These are phyloP conservation scores for Colletotrichum tropicale DNA, from an alignment of 2,329 filamentous ascomycete species.

Conservation along the genomic window DNA sequence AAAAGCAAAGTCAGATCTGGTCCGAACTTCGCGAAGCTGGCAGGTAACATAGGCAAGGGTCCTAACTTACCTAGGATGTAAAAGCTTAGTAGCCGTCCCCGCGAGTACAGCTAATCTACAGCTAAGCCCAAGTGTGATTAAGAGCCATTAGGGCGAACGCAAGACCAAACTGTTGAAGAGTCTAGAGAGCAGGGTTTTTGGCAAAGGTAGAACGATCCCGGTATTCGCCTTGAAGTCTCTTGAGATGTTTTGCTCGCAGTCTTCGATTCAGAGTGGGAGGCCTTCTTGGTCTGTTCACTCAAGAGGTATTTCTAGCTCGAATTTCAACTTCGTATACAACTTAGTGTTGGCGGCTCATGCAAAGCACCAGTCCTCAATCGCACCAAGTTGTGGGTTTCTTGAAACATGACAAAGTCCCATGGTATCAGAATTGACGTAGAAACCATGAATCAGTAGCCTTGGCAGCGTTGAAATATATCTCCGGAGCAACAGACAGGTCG, in stretches of 20 bases:
- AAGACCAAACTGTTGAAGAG: background rate
- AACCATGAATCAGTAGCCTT: background rate
- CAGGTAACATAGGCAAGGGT: background rate
- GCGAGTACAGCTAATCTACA: background rate
- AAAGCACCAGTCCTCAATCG: background rate
- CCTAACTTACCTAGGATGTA: background rate
- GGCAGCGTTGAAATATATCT: background rate
- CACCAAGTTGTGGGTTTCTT: background rate
- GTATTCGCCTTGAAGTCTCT: background rate
- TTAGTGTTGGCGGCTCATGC: background rate
- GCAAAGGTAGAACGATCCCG: background rate
- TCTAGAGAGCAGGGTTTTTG: background rate
- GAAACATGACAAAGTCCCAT: background rate
- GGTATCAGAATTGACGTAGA: background rate
- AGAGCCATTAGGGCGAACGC: background rate
- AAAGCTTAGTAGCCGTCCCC: background rate
- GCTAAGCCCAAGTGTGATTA: background rate
- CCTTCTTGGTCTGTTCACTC: background rate
- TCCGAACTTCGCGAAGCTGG: background rate
- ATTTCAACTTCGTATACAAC: background rate
- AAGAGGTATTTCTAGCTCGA: background rate
- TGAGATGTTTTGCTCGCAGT: background rate
- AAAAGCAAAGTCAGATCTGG: background rate
- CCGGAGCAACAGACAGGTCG: background rate
- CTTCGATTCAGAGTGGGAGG: background rate